Percentiles rank a stretch among this genome's conserved stretches.
These are phyloP conservation scores for Yarrowia sp. DNA, from an alignment of 805 yeast genomes.

Conservation along the genomic window DNA sequence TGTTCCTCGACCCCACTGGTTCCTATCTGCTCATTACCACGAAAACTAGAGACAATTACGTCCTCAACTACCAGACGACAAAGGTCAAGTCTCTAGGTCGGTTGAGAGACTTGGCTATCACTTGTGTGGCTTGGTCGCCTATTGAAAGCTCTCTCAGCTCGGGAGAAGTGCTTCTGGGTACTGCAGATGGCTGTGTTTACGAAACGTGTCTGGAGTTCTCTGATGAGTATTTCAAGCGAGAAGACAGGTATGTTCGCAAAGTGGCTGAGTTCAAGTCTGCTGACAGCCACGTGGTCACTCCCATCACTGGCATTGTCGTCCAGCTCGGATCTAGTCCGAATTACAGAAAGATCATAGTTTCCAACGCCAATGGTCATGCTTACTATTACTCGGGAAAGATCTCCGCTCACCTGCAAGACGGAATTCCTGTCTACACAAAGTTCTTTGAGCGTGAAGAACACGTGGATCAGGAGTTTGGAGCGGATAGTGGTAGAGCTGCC, in stretches of 20 bases:
- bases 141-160: constrained; percentile 52
- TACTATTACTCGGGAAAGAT: constrained; percentile 46
- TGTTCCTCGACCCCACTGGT: constrained; percentile 61
- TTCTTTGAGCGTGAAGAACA: constrained; percentile 45
- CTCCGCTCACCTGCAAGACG: constrained; percentile 43
- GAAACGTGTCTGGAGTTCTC: constrained; percentile 58
- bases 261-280: constrained; percentile 52
- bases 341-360: constrained; percentile 41
- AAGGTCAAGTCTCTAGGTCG: constrained; percentile 56
- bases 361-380: constrained; percentile 43
- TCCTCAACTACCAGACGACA: constrained; percentile 54
- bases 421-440: constrained; percentile 46
- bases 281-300: constrained; percentile 40
- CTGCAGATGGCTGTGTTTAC: constrained; percentile 57
- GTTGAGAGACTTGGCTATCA: constrained; percentile 56
- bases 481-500: constrained; percentile 1
- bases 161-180: constrained; percentile 59
- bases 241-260: constrained; percentile 53
- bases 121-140: constrained; percentile 55
- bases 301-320: constrained; percentile 45
- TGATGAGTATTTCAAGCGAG: constrained; percentile 55
- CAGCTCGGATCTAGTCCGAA: constrained; percentile 36
- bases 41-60: constrained; percentile 56
- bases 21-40: constrained; percentile 61
- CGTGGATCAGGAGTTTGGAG: constrained; percentile 33